Percentiles rank a stretch among this genome's conserved stretches.
Conservation (phyloP, 139 green algal genomes). For the Helicosporidium sp. region DNA sequence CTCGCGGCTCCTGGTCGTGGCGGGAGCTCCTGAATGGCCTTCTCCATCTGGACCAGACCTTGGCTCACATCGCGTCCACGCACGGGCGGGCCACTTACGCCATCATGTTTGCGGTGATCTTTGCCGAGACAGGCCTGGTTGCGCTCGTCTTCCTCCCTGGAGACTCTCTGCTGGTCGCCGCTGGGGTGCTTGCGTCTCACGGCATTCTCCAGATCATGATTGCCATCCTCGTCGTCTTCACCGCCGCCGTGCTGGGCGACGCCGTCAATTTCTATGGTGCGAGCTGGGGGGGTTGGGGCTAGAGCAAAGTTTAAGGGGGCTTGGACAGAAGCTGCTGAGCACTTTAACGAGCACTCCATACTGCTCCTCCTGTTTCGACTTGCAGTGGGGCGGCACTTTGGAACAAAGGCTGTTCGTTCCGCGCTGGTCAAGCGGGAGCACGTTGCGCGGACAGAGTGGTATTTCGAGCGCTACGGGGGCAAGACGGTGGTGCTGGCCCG, state of each 20-base stretch:
- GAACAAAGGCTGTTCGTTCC: constrained; percentile 25
- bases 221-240: constrained; percentile 44
- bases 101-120: constrained; percentile 61
- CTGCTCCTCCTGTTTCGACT: neutral
- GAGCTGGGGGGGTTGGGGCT: neutral
- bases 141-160: constrained; percentile 73
- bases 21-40: constrained; percentile 37
- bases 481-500: constrained; percentile 73
- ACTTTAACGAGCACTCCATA: neutral
- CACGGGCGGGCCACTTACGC: constrained; percentile 52
- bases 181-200: constrained; percentile 62
- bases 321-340: too few species aligned
- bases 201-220: constrained; percentile 39
- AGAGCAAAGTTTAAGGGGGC: too few species aligned
- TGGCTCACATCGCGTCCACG: constrained; percentile 38
- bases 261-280: constrained; percentile 72
- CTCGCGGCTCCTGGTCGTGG: too few species aligned
- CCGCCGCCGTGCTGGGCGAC: constrained; percentile 61
- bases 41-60: constrained; percentile 69
- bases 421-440: constrained; percentile 40
- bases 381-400: constrained; percentile 15
- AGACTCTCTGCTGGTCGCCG: constrained; percentile 80
- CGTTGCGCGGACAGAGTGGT: constrained; percentile 60
- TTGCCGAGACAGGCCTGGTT: constrained; percentile 49
- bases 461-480: constrained; percentile 64